Evolutionary conservation across 345 rosid species (phyloP).

Genomic region (Boechera retrofracta): DNA sequence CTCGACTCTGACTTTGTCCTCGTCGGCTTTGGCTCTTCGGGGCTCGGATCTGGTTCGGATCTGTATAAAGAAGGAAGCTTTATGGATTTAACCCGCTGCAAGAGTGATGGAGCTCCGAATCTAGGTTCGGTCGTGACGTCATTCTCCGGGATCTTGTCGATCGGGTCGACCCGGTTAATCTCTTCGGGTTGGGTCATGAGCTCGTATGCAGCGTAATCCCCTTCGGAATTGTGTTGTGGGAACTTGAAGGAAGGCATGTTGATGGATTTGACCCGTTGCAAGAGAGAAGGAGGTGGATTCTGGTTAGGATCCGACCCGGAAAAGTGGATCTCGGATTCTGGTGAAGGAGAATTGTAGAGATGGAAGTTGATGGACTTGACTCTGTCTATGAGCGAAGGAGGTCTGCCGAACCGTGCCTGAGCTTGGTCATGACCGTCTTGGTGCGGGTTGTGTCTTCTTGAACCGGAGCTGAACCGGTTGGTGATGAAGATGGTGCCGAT

Average conservation of each 20-base stretch:
- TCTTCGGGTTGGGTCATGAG: constrained; percentile 29
- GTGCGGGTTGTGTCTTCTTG: constrained; percentile 21
- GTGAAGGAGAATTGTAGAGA: constrained; percentile 41
- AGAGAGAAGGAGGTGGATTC: constrained; percentile 55
- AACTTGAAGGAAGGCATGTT: constrained; percentile 45
- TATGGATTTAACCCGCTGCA: constrained; percentile 70
- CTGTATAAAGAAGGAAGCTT: constrained; percentile 51
- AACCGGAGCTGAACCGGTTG: constrained; percentile 36
- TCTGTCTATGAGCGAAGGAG: constrained; percentile 61
- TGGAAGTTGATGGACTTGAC: constrained; percentile 55
- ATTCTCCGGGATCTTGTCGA: constrained; percentile 9
- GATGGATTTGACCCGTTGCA: constrained; percentile 67
- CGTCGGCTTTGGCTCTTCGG: constrained; percentile 40
- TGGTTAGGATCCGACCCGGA: constrained; percentile 37
- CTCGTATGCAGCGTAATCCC: constrained; percentile 37
- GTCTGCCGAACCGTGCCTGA: constrained; percentile 41
- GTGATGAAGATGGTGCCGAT: constrained; percentile 47
- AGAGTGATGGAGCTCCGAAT: constrained; percentile 51
- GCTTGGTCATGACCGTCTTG: constrained; percentile 44
- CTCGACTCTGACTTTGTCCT: constrained; percentile 58
- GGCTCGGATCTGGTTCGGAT: constrained; percentile 37
- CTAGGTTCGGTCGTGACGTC: constrained; percentile 10
- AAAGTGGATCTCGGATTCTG: constrained; percentile 23
- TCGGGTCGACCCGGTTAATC: constrained; percentile 28
- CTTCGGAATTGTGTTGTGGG: constrained; percentile 38